These are phyloP conservation scores for Kandelia obovata DNA, from an alignment of 345 rosid species.

Conservation along the genomic window DNA sequence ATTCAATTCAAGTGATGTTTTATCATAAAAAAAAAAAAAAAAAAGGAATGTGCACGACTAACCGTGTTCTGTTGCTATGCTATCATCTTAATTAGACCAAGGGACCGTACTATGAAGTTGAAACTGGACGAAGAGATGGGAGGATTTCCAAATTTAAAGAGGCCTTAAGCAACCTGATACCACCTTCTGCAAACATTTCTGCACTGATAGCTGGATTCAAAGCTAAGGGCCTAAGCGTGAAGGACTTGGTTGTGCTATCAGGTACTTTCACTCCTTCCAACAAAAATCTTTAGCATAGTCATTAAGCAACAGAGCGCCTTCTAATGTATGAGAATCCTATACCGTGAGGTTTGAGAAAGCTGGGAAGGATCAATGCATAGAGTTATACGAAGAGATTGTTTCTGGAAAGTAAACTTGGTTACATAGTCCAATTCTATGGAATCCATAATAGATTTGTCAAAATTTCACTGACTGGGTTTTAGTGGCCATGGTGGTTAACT, in stretches of 20 bases:
- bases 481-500: too few relatives aligned
- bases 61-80: neutral
- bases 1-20: neutral
- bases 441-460: too few relatives aligned
- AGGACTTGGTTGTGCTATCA: conserved; percentile 56
- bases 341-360: too few relatives aligned
- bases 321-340: too few relatives aligned
- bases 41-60: too few relatives aligned
- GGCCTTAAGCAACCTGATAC: conserved; percentile 24
- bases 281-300: neutral
- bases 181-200: conserved; percentile 39
- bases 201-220: conserved; percentile 29
- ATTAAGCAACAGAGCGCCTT: too few relatives aligned
- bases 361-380: too few relatives aligned
- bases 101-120: conserved; percentile 45
- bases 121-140: conserved; percentile 77
- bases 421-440: too few relatives aligned
- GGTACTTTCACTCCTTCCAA: conserved; percentile 28
- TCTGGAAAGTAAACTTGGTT: too few relatives aligned
- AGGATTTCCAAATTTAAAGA: conserved; percentile 35
- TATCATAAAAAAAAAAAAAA: neutral
- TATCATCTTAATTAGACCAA: conserved; percentile 24
- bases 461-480: too few relatives aligned
- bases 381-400: too few relatives aligned
- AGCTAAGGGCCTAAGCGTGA: conserved; percentile 37